Percentiles rank a stretch among this genome's conserved stretches.
Evolutionary conservation across 495 filamentous ascomycete genomes (phyloP).

Genomic region (Penicillium taxi): DNA sequence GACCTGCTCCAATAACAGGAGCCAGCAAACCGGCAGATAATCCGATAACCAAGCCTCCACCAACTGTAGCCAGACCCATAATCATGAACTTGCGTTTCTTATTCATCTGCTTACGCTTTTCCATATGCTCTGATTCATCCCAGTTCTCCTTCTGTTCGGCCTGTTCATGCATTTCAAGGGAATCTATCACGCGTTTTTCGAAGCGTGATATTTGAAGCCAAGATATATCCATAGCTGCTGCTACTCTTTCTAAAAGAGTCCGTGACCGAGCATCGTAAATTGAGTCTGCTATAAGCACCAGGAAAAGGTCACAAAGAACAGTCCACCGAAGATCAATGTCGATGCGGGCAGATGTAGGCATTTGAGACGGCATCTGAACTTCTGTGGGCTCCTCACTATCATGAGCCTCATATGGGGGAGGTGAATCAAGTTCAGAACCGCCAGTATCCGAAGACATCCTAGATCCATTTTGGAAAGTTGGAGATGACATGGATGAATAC

Average conservation of each 20-base stretch:
- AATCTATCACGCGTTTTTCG: slow-evolving; percentile 95
- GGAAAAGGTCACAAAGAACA: slow-evolving; percentile 91
- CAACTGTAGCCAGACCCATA: slow-evolving; percentile 96
- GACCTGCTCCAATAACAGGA: slow-evolving; percentile 87
- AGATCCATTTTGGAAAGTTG: slow-evolving; percentile 20
- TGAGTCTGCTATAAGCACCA: slow-evolving; percentile 90
- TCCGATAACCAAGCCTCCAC: slow-evolving; percentile 91
- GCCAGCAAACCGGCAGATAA: slow-evolving; percentile 87
- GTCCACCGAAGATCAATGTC: slow-evolving; percentile 98
- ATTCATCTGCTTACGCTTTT: slow-evolving; percentile 70
- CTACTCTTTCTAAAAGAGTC: slow-evolving; percentile 75
- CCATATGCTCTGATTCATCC: slow-evolving; percentile 95
- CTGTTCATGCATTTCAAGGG: slow-evolving; percentile 92
- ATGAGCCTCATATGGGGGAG: slow-evolving; percentile 65
- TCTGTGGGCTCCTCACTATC: slow-evolving; percentile 59
- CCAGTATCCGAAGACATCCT: slow-evolving; percentile 26
- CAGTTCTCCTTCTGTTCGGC: slow-evolving; percentile 92
- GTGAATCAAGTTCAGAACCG: slow-evolving; percentile 38
- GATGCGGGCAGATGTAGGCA: slow-evolving; percentile 72
- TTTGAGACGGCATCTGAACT: slow-evolving; percentile 71
- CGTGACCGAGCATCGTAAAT: slow-evolving; percentile 88
- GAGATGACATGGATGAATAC: slow-evolving; percentile 22
- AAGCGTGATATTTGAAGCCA: slow-evolving; percentile 95
- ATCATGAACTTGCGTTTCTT: slow-evolving; percentile 78
- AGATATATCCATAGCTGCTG: slow-evolving; percentile 64